Base-by-base conservation (phyloP, 495 filamentous ascomycete species). In the Talaromyces nanjingensis region DNA sequence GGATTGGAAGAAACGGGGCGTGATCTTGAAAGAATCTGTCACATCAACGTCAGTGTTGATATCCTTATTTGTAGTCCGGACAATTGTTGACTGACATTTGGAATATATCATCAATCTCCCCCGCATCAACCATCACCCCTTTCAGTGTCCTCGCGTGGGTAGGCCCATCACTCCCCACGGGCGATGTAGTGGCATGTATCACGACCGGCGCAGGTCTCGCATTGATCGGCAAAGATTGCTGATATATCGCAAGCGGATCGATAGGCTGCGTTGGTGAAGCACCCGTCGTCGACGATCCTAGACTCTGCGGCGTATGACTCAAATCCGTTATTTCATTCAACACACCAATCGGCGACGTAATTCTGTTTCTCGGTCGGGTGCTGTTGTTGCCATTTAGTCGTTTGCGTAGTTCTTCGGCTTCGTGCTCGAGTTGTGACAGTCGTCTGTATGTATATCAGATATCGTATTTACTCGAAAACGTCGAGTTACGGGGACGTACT, bases 21-120 rank as follows among this genome's bases (percentile, higher is more conserved):
- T 82, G 82, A 16, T 81, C 65, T 2, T 67, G 65, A 60, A 83
- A 81, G 65, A 76, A 84, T 24, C 82, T 84, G 37, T 33, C 3
- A 4, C 9, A 29, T 29, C 63, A 8, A 64, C 8, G 37, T 59
- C 31, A 55, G 27, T 9, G 5, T 6, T 29, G 18, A n/a, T 45
- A 57, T 4, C 25, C 20, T 49, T 39, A 57, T 16, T 20, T 11
- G 42, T 16, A 27, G 27, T 27, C 27, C 6, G 14, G 1, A 9
- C 2, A 16, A 11, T 5, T 42, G 6, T 45, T 45, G 12, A 65
- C 66, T 7, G 37, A 78, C 76, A 76, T 24, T 42, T 52, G 52
- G 52, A 75, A 80, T 0, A 79, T 52, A 24, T 77, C 74, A 57
- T 80, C 70, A 27, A 79, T 74, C 57, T 80, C 77, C 4, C 65